Evolutionary conservation across 192 early-diverging fungal genomes (phyloP).

Genomic region (Backusella liffmaniae): DNA sequence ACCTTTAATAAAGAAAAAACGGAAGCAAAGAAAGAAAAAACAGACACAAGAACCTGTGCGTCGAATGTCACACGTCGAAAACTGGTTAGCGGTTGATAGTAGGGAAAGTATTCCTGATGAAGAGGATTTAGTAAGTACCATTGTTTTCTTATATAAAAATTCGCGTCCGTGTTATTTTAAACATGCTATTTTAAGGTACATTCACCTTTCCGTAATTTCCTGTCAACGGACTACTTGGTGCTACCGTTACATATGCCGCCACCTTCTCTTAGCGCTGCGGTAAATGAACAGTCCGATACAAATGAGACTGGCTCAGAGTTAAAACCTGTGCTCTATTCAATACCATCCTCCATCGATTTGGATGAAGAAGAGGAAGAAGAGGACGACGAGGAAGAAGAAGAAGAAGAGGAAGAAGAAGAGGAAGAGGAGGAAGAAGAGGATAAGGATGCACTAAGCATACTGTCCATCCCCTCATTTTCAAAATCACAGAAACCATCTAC

Average conservation of each 20-base stretch:
- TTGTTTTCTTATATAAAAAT: background rate
- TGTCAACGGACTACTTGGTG: conserved; percentile 31
- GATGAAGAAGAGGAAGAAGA: background rate
- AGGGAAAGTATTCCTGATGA: conserved; percentile 36
- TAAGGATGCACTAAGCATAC: background rate
- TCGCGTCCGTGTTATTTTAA: too few species aligned
- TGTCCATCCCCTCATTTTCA: conserved; percentile 21
- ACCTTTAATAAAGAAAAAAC: conserved; percentile 15
- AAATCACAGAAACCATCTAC: conserved; percentile 16
- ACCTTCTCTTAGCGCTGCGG: conserved; percentile 26
- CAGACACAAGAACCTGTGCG: background rate
- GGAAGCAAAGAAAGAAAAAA: conserved; percentile 11
- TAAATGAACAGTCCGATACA: background rate
- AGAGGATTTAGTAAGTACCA: conserved; percentile 27
- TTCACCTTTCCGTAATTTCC: conserved; percentile 25
- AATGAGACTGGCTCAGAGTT: background rate
- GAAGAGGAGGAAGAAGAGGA: background rate
- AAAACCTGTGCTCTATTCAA: background rate
- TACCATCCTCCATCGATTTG: background rate
- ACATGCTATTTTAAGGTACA: conserved; percentile 5
- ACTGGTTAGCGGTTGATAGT: conserved; percentile 31
- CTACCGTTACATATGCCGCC: conserved; percentile 35
- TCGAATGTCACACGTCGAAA: conserved; percentile 32
- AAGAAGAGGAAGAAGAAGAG: background rate
- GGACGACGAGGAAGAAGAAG: background rate